These are phyloP conservation scores for Ustilago lituana DNA, from an alignment of 1,284 basidiomycete genomes.

Conservation along the genomic window DNA sequence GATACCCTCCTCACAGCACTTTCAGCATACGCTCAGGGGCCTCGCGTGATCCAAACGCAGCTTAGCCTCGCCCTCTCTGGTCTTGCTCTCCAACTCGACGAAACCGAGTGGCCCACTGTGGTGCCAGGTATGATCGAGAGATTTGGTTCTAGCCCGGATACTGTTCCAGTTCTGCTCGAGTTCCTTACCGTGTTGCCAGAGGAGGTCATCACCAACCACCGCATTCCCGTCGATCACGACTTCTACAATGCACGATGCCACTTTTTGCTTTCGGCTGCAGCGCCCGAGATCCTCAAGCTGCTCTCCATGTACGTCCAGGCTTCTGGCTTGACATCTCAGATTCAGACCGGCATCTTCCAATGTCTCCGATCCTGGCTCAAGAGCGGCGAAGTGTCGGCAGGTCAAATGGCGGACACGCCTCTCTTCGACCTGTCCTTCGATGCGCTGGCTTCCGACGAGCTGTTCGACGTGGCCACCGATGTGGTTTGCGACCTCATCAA, in stretches of 20 bases:
- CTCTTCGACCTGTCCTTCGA: conserved; percentile 76
- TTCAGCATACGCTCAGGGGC: conserved; percentile 75
- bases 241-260: conserved; percentile 70
- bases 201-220: conserved; percentile 84
- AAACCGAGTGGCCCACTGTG: conserved; percentile 78
- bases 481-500: conserved; percentile 94
- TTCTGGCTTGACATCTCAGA: conserved; percentile 79
- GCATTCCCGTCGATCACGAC: conserved; percentile 88
- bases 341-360: conserved; percentile 87
- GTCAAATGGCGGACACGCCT: conserved; percentile 78
- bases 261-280: conserved; percentile 71
- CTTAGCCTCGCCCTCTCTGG: conserved; percentile 89
- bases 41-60: conserved; percentile 86
- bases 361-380: conserved; percentile 88
- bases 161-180: conserved; percentile 84
- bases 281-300: conserved; percentile 79
- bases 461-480: conserved; percentile 93
- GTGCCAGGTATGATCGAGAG: conserved; percentile 84
- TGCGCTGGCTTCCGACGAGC: conserved; percentile 71
- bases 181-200: conserved; percentile 92
- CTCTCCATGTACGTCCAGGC: conserved; percentile 91
- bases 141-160: conserved; percentile 84
- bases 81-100: conserved; percentile 87
- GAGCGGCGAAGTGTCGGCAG: conserved; percentile 82
- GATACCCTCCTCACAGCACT: conserved; percentile 87